These are phyloP conservation scores for Tricholoma flavovirens DNA, from an alignment of 768 basidiomycete genomes.

Conservation along the genomic window DNA sequence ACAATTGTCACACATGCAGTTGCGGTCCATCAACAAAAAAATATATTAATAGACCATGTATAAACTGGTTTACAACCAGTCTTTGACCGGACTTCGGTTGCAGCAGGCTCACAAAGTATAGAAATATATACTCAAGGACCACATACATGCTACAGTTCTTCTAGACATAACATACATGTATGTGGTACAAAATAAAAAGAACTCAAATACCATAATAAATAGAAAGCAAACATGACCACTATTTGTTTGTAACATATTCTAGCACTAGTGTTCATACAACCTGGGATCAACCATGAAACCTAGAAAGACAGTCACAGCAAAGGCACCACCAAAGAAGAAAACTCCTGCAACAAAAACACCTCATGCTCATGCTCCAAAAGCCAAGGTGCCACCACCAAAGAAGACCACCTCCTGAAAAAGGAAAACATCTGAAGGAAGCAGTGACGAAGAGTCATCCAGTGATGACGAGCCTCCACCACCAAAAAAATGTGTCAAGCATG, in stretches of 20 bases:
- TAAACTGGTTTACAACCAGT: no score
- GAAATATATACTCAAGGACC: neutral
- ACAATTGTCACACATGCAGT: no score
- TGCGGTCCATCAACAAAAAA: neutral
- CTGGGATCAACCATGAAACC: neutral
- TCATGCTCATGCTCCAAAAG: neutral
- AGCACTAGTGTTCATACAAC: no score
- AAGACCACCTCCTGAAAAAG: neutral
- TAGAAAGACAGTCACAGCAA: neutral
- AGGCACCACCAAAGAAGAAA: neutral
- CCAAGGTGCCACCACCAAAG: no score
- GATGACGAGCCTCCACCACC: no score
- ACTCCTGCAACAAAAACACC: neutral
- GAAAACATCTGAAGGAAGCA: neutral
- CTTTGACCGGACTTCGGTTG: no score
- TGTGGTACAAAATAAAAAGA: neutral
- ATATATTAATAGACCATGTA: neutral
- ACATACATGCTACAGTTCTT: neutral
- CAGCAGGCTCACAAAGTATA: neutral
- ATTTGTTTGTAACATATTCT: no score
- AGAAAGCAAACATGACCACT: neutral
- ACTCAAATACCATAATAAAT: neutral
- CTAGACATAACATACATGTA: neutral
- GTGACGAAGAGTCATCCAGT: neutral
- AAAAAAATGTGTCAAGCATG: neutral